Conservation (phyloP, 78 protist genomes). For the Emiliania huxleyi region DNA sequence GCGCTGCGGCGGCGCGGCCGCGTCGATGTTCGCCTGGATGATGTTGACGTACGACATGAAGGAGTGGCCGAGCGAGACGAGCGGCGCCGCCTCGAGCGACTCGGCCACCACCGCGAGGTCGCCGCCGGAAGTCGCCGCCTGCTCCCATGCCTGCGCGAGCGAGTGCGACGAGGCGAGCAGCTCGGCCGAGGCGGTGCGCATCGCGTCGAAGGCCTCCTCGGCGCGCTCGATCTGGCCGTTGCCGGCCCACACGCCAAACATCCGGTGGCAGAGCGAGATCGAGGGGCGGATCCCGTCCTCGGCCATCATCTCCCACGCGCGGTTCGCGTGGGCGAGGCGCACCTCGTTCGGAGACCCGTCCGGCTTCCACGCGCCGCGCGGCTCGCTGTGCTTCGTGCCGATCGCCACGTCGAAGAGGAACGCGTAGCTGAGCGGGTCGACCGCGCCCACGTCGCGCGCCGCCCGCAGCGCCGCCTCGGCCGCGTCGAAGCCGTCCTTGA, state of each 20-base stretch:
- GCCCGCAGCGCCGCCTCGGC: neutral
- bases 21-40: neutral
- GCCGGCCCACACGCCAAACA: neutral
- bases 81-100: neutral
- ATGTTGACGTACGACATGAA: neutral
- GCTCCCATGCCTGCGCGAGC: neutral
- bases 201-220: neutral
- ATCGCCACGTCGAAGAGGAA: neutral
- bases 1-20: neutral
- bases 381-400: neutral
- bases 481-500: neutral
- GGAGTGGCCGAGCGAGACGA: neutral
- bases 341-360: neutral
- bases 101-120: neutral
- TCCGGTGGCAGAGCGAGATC: neutral
- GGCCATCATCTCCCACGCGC: neutral
- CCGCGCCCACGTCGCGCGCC: neutral
- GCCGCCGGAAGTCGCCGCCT: neutral
- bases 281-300: neutral
- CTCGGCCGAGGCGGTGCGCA: neutral
- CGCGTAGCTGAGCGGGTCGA: neutral
- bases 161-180: neutral
- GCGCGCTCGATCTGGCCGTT: neutral
- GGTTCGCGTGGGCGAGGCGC: neutral
- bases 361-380: too few relatives aligned